Percentiles rank a stretch among this genome's conserved stretches.
These are phyloP conservation scores for Sclerotinia nivalis DNA, from an alignment of 2,329 filamentous ascomycete genomes.

Conservation along the genomic window DNA sequence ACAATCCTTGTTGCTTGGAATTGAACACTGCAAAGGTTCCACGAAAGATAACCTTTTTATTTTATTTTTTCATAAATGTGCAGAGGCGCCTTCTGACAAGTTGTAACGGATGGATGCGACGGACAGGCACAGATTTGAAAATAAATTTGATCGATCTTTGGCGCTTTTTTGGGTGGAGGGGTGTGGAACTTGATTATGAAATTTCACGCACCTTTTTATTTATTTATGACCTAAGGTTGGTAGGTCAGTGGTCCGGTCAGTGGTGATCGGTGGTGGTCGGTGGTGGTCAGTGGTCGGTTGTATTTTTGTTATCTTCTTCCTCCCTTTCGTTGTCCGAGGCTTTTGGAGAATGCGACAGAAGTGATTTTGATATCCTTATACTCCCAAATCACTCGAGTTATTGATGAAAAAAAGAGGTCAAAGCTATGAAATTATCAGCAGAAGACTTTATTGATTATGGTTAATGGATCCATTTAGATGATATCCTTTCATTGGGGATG, in stretches of 20 bases:
- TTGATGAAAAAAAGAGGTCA: neutral
- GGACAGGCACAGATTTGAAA: slow-evolving; percentile 22
- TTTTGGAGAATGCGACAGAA: slow-evolving; percentile 3
- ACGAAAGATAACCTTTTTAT: slow-evolving; percentile 30
- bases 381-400: neutral
- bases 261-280: too few species aligned
- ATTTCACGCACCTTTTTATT: slow-evolving; percentile 22
- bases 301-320: neutral
- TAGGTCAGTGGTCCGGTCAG: too few species aligned
- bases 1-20: slow-evolving; percentile 38
- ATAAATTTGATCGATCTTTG: slow-evolving; percentile 18
- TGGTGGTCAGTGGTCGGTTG: neutral
- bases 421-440: slow-evolving; percentile 10
- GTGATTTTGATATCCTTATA: slow-evolving; percentile 2
- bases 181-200: slow-evolving; percentile 21
- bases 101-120: slow-evolving; percentile 20
- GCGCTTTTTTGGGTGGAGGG: neutral
- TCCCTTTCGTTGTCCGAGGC: slow-evolving; percentile 3
- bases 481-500: neutral
- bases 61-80: neutral
- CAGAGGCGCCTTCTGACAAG: slow-evolving; percentile 17
- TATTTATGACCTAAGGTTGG: neutral
- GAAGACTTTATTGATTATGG: neutral
- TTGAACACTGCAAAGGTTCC: slow-evolving; percentile 31
- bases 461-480: neutral